phyloP scores from a whole-genome alignment of 371 early-diverging fungal species.

The Rhizopus stolonifer region DNA sequence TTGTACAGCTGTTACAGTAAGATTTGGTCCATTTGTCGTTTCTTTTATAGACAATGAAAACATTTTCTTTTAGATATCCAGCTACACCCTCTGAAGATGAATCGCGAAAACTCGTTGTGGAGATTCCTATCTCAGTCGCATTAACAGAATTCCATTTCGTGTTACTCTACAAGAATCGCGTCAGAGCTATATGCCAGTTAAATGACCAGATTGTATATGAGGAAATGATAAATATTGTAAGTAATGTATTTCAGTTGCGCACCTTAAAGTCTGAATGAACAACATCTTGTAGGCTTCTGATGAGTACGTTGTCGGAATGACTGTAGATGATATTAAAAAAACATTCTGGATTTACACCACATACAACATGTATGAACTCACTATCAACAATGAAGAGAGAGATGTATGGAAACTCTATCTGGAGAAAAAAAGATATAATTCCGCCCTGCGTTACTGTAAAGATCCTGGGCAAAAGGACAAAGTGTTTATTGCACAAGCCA shows the following conservation, averaged over 20 bases:
- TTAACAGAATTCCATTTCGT: slow-evolving; percentile 89
- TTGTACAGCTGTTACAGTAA: slow-evolving; percentile 78
- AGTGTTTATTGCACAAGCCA: slow-evolving; percentile 84
- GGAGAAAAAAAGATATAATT: slow-evolving; percentile 70
- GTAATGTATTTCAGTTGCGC: background rate
- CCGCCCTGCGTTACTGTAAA: slow-evolving; percentile 76
- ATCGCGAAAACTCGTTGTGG: slow-evolving; percentile 38
- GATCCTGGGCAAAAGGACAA: slow-evolving; percentile 77
- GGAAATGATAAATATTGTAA: slow-evolving; percentile 73
- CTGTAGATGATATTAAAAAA: slow-evolving; percentile 74
- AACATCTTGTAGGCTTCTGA: slow-evolving; percentile 41
- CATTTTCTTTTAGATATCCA: slow-evolving; percentile 29
- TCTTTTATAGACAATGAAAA: background rate
- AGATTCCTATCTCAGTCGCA: slow-evolving; percentile 74
- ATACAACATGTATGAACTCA: slow-evolving; percentile 78
- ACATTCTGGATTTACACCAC: slow-evolving; percentile 91
- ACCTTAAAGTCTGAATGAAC: no score
- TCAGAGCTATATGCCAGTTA: slow-evolving; percentile 79
- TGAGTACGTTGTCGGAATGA: slow-evolving; percentile 65
- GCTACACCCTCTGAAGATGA: slow-evolving; percentile 47
- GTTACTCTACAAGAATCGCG: slow-evolving; percentile 71
- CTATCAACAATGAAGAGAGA: slow-evolving; percentile 86
- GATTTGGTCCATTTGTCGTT: background rate
- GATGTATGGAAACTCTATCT: slow-evolving; percentile 92
- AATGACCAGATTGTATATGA: slow-evolving; percentile 83